Base-by-base conservation (phyloP, 805 yeast genomes). In the Ogataea henricii region DNA sequence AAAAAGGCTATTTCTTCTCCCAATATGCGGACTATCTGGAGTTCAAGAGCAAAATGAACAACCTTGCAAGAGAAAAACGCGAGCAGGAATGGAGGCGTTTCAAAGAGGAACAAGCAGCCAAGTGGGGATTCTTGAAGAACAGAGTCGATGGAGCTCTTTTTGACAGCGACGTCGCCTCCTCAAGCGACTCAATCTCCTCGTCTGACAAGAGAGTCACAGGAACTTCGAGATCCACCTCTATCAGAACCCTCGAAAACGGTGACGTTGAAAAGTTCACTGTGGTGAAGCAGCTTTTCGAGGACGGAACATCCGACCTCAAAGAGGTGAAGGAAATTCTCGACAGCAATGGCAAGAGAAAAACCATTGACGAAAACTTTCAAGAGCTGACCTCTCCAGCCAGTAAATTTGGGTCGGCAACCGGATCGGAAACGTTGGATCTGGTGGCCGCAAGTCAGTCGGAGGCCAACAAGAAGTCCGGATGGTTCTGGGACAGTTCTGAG, bases 21-120 rank as follows among this genome's bases (percentile, higher is more conserved):
- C 84, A 79, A 45, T 84, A 78, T 63, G 81, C 81, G 22, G 85
- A 80, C 29, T 81, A 76, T 51, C 66, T 90, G 61, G 78, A 77
- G 47, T 89, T 94, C 91, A 78, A 75, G 57, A 64, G 74, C n/a
- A 69, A 72, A 34, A 81, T 82, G 80, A 72, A 67, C 43, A 70
- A 72, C 46, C 57, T 72, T n/a, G 58, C 72, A n/a, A 71, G 68
- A 44, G 58, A 65, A 40, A 72, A 74, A 52, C 70, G 73, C 51
- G 45, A 50, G 13, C 29, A 54, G 14, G 59, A 59, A 18, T 57
- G 63, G 64, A 21, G 41, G 4, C 43, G 55, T 32, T 57, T 59
- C 55, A 55, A 52, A 30, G 52, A 53, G 7, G 53, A 53, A n/a
- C 62, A 60, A 44, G 52, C 46, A 32, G 45, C 57, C 5, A 62